Conservation (phyloP, 1,284 basidiomycete species). For the Xerocomus nothofagi region DNA sequence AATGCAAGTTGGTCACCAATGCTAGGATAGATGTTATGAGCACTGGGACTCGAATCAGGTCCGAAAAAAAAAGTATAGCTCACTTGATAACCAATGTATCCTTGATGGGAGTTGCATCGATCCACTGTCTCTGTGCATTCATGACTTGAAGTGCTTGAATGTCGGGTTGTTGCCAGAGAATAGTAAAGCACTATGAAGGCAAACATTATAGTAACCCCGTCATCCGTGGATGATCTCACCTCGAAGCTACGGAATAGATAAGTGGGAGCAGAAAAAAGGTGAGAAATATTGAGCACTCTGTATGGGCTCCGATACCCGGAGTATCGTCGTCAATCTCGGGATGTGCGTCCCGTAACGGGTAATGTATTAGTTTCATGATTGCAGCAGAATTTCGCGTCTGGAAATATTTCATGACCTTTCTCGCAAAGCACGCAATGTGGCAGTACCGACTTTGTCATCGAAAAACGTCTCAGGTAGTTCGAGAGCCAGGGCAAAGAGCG, state of each 20-base stretch:
- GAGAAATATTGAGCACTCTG: conserved; percentile 49
- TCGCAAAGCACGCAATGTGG: not conserved
- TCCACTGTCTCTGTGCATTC: conserved; percentile 63
- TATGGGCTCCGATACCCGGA: conserved; percentile 81
- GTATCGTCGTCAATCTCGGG: conserved; percentile 52
- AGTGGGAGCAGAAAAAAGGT: not conserved
- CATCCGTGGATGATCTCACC: conserved; percentile 35
- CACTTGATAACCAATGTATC: conserved; percentile 54
- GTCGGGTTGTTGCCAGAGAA: conserved; percentile 73
- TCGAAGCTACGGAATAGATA: conserved; percentile 47
- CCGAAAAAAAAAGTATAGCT: not conserved
- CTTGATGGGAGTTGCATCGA: conserved; percentile 57
- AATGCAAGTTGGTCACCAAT: conserved; percentile 84
- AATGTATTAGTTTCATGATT: conserved; percentile 79
- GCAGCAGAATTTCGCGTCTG: conserved; percentile 58
- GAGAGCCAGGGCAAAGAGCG: conserved; percentile 81
- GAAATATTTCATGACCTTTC: not conserved
- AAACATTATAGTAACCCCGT: conserved; percentile 41
- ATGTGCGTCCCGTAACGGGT: conserved; percentile 70
- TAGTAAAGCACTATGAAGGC: conserved; percentile 74
- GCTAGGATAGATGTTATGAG: conserved; percentile 37
- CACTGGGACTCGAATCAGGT: not conserved
- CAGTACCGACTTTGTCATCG: conserved; percentile 65
- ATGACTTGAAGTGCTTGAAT: conserved; percentile 71
- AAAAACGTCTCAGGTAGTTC: conserved; percentile 77